Conservation (phyloP, 257 asterid species). For the Jasminum sambac region DNA sequence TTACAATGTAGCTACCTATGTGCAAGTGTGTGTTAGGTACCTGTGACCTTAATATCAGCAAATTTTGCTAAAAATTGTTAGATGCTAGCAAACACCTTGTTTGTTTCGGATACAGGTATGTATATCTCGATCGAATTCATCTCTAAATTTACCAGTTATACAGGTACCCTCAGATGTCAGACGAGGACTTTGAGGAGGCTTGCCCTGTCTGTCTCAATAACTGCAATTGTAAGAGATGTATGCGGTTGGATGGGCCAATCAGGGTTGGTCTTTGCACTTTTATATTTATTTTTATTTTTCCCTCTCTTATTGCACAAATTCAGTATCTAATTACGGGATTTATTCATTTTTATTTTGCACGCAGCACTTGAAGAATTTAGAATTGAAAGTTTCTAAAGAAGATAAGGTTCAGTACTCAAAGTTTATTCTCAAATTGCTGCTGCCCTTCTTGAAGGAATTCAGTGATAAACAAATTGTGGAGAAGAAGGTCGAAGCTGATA, state of each 20-base stretch:
- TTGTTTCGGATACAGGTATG: not conserved
- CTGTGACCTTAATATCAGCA: not conserved
- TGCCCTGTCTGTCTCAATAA: constrained; percentile 81
- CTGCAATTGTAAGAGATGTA: constrained; percentile 92
- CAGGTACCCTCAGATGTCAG: constrained; percentile 80
- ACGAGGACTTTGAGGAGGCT: constrained; percentile 66
- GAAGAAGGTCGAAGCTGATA: constrained; percentile 65
- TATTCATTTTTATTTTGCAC: constrained; percentile 21
- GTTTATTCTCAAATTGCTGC: constrained; percentile 57
- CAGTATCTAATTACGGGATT: not conserved
- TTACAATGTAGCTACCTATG: not conserved
- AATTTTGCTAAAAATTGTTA: not conserved
- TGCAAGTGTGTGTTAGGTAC: not conserved
- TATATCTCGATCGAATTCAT: constrained; percentile 9
- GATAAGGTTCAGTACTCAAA: constrained; percentile 51
- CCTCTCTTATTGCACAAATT: not conserved
- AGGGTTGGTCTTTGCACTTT: constrained; percentile 44
- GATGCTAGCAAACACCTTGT: not conserved
- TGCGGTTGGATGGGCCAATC: constrained; percentile 57
- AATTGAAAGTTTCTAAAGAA: constrained; percentile 32
- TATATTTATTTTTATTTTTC: constrained; percentile 11
- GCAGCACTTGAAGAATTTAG: constrained; percentile 48
- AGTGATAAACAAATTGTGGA: constrained; percentile 61
- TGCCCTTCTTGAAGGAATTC: constrained; percentile 65
- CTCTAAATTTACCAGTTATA: constrained; percentile 26